Evolutionary conservation across 129 eudicot species (phyloP).

Genomic region (Chrysanthemum makinoi): DNA sequence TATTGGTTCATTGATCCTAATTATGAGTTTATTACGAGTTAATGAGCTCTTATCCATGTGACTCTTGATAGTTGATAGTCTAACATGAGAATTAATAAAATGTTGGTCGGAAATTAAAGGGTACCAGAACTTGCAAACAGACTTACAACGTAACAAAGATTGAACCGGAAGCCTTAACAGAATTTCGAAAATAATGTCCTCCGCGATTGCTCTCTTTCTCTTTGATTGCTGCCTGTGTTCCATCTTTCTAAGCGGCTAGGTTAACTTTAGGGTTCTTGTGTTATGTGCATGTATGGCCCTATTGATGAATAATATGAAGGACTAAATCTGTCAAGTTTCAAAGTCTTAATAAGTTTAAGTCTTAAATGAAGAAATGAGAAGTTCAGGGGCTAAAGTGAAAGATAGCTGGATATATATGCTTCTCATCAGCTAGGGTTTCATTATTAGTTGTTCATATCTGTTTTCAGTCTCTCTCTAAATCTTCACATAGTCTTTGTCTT

Average conservation of each 20-base stretch:
- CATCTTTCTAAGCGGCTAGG: background rate
- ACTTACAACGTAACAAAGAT: background rate
- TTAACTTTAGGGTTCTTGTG: constrained; percentile 4
- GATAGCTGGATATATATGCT: no score
- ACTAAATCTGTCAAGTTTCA: no score
- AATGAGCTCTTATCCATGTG: constrained; percentile 1
- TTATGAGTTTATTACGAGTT: background rate
- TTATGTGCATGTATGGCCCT: background rate
- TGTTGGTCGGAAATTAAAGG: background rate
- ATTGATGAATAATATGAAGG: no score
- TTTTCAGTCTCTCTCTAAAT: no score
- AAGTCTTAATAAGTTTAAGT: no score
- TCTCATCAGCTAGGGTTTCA: no score
- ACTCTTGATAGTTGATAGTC: background rate
- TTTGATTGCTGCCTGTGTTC: background rate
- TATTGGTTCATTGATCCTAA: background rate
- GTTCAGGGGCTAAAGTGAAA: no score
- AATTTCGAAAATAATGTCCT: background rate
- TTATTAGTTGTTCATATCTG: no score
- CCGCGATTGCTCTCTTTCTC: background rate
- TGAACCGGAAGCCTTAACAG: background rate
- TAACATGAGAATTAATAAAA: background rate
- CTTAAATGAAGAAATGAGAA: no score
- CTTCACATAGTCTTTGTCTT: no score
- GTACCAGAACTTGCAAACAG: background rate